A percentile compares a stretch with the other conserved stretches of the same genome.
phyloP scores from a whole-genome alignment of 768 basidiomycete genomes.

The Clitopilus hobsonii region DNA sequence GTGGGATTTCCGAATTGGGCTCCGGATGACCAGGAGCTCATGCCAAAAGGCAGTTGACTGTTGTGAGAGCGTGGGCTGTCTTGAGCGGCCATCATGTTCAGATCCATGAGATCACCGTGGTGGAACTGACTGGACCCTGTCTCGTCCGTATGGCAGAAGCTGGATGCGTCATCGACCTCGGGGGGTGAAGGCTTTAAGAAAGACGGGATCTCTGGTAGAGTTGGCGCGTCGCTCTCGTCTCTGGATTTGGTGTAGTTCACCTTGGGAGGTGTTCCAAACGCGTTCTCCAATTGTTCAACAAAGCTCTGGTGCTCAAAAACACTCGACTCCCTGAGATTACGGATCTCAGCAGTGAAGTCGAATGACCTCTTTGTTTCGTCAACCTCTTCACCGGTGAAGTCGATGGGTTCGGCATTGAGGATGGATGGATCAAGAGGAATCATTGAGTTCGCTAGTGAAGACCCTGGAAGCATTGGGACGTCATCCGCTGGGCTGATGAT shows the following conservation, averaged over 20 bases:
- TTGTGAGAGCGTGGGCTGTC: slow-evolving; percentile 6
- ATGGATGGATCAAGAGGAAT: slow-evolving; percentile 23
- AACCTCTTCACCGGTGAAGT: slow-evolving; percentile 38
- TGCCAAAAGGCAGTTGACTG: slow-evolving; percentile 16
- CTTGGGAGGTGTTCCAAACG: slow-evolving; percentile 74
- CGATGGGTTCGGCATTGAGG: slow-evolving; percentile 40
- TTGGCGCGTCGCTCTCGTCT: slow-evolving; percentile 30
- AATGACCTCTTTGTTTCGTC: slow-evolving; percentile 78
- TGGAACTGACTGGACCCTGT: slow-evolving; percentile 3
- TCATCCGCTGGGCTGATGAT: slow-evolving; percentile 36
- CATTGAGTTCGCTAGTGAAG: slow-evolving; percentile 8
- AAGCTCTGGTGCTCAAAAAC: slow-evolving; percentile 69
- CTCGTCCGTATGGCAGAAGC: not conserved
- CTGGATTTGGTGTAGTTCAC: slow-evolving; percentile 40
- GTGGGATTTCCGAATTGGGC: slow-evolving; percentile 30
- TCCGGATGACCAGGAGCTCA: slow-evolving; percentile 15
- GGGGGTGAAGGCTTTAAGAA: slow-evolving; percentile 48
- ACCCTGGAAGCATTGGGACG: slow-evolving; percentile 24
- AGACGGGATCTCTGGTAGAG: slow-evolving; percentile 38
- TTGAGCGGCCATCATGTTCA: slow-evolving; percentile 13
- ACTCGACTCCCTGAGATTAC: slow-evolving; percentile 65
- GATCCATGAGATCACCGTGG: slow-evolving; percentile 17
- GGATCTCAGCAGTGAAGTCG: slow-evolving; percentile 78
- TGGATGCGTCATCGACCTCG: not conserved
- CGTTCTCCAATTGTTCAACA: slow-evolving; percentile 76